Base-by-base conservation (phyloP, 2,329 filamentous ascomycete species). In the Colletotrichum destructivum region DNA sequence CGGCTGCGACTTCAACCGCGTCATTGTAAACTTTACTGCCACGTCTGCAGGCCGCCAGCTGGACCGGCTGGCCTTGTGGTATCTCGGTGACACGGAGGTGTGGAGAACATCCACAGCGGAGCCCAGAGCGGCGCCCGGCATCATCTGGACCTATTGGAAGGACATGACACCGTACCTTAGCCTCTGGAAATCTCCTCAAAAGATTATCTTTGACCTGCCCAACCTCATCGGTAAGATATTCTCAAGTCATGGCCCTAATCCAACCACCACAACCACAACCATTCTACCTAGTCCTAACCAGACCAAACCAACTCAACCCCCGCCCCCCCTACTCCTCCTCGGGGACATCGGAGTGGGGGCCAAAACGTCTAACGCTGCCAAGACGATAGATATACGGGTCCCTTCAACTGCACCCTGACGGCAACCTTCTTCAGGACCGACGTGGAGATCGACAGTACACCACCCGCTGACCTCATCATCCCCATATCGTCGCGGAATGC, bases 21-120 rank as follows among this genome's bases (percentile, higher is more conserved):
- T 95, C 18, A 87, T 89, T 31, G 89, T 96, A 80, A 94, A 95
- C 77, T 88, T 96, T 75, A 95, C 92, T 0, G 91, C 93, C 16
- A 89, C 89, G 0, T 93, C 92, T 12, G 84, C 85, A 73, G 94
- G 94, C 1, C 87, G 89, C 3, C 94, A 97, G 76, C 95, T 89
- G 80, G 94, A 97, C 79, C 88, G 94, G 49, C 85, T 96, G 11
- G 94, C 90, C 4, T 81, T 92, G 42, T 91, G 96, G 87, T 96
- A 92, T 76, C 85, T 96, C 47, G 90, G 90, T 51, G 92, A 96
- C 79, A 90, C 89, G 12, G 94, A 97, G 79, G 87, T 97, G n/a
- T 96, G 93, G 85, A 87, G 94, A 31, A 95, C 93, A 2, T 95
- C 93, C 6, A 97, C 94, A 1, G 93, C 94, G 4, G 93, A 97